Conservation (phyloP, 441 rosid genomes). For the Syzygium syzygioides region DNA sequence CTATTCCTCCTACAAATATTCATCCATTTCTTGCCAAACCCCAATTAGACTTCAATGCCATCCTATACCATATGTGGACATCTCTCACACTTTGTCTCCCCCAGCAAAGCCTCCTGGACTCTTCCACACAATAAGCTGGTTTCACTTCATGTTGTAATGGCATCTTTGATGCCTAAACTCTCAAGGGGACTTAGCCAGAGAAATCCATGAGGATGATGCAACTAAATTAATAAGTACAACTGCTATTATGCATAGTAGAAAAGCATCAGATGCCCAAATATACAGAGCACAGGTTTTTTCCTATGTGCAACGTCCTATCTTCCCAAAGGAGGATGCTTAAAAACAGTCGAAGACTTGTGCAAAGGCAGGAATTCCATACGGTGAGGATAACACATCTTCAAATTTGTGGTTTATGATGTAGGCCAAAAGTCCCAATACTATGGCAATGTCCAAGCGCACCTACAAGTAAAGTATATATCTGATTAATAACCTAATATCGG, state of each 20-base stretch:
- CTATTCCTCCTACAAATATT: background rate
- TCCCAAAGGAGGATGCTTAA: background rate
- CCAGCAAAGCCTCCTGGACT: background rate
- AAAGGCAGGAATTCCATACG: slow-evolving; percentile 41
- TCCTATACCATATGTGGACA: background rate
- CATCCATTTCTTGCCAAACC: background rate
- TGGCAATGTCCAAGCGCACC: slow-evolving; percentile 87
- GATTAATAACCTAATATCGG: slow-evolving; percentile 3
- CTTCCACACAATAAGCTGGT: background rate
- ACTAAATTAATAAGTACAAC: no score
- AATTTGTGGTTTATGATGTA: slow-evolving; percentile 89
- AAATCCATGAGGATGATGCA: background rate
- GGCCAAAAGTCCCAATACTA: slow-evolving; percentile 85
- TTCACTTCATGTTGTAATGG: no score
- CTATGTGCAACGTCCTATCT: background rate
- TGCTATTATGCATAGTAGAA: no score
- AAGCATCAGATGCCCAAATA: background rate
- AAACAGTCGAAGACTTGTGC: background rate
- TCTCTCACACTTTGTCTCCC: background rate
- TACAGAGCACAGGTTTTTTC: background rate
- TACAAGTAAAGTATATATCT: slow-evolving; percentile 28
- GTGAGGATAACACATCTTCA: slow-evolving; percentile 75
- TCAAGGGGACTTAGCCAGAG: no score
- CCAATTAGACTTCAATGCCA: background rate
- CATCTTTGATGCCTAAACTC: no score